Conservation (phyloP, 495 filamentous ascomycete genomes). For the Clavariopsis aquatica region DNA sequence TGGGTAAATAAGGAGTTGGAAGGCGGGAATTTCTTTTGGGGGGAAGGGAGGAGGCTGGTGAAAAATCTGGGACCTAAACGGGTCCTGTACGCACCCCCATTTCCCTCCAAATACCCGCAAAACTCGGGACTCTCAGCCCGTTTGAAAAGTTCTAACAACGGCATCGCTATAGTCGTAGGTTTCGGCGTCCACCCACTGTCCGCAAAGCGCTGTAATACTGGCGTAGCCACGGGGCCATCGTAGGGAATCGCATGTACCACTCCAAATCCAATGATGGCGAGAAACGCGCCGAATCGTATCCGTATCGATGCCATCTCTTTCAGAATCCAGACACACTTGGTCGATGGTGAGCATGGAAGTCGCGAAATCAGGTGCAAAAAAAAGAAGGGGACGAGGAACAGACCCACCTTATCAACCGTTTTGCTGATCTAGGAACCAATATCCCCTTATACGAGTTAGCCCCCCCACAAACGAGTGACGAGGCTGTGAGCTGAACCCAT, state of each 20-base stretch:
- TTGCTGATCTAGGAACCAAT: too few relatives aligned
- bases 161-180: background rate
- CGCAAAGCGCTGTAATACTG: background rate
- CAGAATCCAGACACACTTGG: too few relatives aligned
- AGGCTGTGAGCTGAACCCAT: constrained; percentile 1
- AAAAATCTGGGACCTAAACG: too few relatives aligned
- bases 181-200: constrained; percentile 5
- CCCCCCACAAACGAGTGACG: background rate
- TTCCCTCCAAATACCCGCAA: constrained; percentile 9
- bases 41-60: too few relatives aligned
- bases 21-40: too few relatives aligned
- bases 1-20: too few relatives aligned
- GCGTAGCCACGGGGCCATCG: constrained; percentile 9
- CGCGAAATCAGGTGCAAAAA: too few relatives aligned
- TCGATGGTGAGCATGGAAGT: too few relatives aligned
- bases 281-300: background rate
- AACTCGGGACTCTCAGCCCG: constrained; percentile 8
- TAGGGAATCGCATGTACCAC: background rate
- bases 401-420: too few relatives aligned
- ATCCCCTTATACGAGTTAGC: background rate
- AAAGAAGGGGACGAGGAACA: too few relatives aligned
- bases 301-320: too few relatives aligned
- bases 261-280: background rate
- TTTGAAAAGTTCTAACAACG: constrained; percentile 10
- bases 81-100: constrained; percentile 11